Evolutionary conservation across 2,329 filamentous ascomycete genomes (phyloP), one percentile per base, ranked within the genome.

Genomic region (Cercospora brassicicola): DNA sequence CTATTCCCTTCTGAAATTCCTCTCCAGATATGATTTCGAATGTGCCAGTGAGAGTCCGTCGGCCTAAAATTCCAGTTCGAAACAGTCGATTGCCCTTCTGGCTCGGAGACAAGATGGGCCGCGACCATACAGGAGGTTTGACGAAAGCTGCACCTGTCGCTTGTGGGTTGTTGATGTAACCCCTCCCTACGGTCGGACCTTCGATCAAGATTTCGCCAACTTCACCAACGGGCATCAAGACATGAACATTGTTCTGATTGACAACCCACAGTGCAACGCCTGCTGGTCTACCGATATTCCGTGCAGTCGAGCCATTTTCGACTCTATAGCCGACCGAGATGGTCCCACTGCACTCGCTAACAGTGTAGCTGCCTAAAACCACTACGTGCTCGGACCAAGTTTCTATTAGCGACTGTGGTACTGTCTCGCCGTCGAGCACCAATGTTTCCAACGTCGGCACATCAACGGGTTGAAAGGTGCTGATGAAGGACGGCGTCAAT

Each of bases 181-280:
- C 83, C 15, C 78, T 77, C 1, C 78, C 81, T 18, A 84, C 74
- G 20, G 79, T 80, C 53, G 79, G 80, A 8, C 82, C 81, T 70
- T 83, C 82, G 2, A 84, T 68, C 0, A 84, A 70, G 62, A 84
- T 73, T 69, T 84, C 83, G 13, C 83, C 83, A 2, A 51, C 33
- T 33, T 42, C 70, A 53, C 62, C 69, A 64, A 59, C 61, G 31
- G 62, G 64, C 26, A 26, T 56, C 39, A 53, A 56, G 45, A 39
- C 33, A 33, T 36, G 36, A 18, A 53, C 39, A 31, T 45, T 57
- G 39, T 62, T 30, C 11, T 11, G 7, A 30, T 62, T 15, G 23
- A 45, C 36, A 8, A 62, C 18, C 59, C 59, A 62, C 18, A 39
- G 15, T 7, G 20, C 33, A 15, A 30, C 20, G n/a, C 59, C 59